Evolutionary conservation across 768 basidiomycete species (phyloP).

Genomic region (Panaeolus papilionaceus): DNA sequence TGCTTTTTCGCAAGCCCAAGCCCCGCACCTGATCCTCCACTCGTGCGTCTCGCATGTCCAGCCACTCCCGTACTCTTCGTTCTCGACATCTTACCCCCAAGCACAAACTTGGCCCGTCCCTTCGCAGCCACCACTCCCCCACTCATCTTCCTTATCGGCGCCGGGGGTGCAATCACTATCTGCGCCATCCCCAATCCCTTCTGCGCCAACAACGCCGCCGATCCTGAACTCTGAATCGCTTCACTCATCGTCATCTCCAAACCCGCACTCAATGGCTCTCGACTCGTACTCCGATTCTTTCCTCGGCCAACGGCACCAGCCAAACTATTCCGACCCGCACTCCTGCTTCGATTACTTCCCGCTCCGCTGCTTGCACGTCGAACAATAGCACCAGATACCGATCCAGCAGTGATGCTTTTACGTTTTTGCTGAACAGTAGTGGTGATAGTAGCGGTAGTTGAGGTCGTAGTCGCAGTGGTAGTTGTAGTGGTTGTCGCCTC

Average conservation of each 20-base stretch:
- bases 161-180: constrained; percentile 16
- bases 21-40: constrained; percentile 18
- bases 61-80: constrained; percentile 19
- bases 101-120: constrained; percentile 17
- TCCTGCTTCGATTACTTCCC: constrained; percentile 18
- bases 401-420: neutral
- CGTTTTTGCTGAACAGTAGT: constrained; percentile 8
- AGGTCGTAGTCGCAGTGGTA: neutral
- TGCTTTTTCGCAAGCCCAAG: constrained; percentile 14
- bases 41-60: constrained; percentile 17
- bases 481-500: neutral
- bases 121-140: constrained; percentile 22
- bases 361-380: constrained; percentile 23
- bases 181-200: constrained; percentile 18
- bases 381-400: constrained; percentile 1
- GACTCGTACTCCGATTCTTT: constrained; percentile 15
- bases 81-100: constrained; percentile 18
- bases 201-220: constrained; percentile 16
- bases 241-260: constrained; percentile 15
- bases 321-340: constrained; percentile 15
- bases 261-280: constrained; percentile 15
- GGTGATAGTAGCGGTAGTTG: neutral
- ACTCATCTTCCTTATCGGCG: constrained; percentile 17
- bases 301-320: constrained; percentile 12
- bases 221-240: constrained; percentile 17